These are phyloP conservation scores for Psilocybe tampanensis DNA, from an alignment of 768 basidiomycete species.

Conservation along the genomic window DNA sequence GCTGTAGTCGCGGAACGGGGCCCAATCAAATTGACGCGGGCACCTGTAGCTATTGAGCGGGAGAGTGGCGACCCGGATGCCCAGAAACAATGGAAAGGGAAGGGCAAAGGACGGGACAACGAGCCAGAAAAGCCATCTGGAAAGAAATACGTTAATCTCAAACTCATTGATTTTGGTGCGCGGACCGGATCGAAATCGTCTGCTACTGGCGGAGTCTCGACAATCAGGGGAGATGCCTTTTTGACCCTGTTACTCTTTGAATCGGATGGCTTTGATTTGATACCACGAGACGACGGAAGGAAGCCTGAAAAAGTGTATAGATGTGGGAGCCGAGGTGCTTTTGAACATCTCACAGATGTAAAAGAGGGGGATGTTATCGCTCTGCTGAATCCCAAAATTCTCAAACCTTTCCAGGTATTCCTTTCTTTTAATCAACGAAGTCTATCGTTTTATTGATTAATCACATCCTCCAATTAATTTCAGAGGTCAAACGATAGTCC, in stretches of 20 bases:
- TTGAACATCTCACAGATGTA: constrained; percentile 83
- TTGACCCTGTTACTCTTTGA: constrained; percentile 88
- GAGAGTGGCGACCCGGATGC: constrained; percentile 43
- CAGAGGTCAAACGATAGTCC: constrained; percentile 57
- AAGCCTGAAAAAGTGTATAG: constrained; percentile 67
- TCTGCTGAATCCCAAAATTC: constrained; percentile 82
- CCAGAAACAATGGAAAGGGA: constrained; percentile 37
- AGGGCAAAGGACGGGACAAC: constrained; percentile 34
- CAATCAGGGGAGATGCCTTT: constrained; percentile 80
- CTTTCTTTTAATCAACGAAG: not conserved
- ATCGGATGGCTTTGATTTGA: constrained; percentile 67
- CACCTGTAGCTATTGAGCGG: constrained; percentile 58
- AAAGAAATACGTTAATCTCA: constrained; percentile 86
- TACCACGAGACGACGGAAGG: constrained; percentile 52
- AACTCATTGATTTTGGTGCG: constrained; percentile 80
- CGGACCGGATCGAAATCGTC: constrained; percentile 55
- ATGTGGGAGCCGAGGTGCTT: constrained; percentile 93
- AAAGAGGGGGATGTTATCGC: constrained; percentile 91
- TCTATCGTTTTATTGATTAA: not conserved
- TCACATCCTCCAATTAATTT: constrained; percentile 1
- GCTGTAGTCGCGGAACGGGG: constrained; percentile 94
- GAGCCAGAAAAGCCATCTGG: constrained; percentile 49
- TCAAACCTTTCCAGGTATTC: constrained; percentile 84
- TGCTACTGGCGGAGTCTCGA: constrained; percentile 54
- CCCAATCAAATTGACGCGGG: constrained; percentile 70